These are phyloP conservation scores for Dentipellis sp. DNA, from an alignment of 768 basidiomycete species.

Conservation along the genomic window DNA sequence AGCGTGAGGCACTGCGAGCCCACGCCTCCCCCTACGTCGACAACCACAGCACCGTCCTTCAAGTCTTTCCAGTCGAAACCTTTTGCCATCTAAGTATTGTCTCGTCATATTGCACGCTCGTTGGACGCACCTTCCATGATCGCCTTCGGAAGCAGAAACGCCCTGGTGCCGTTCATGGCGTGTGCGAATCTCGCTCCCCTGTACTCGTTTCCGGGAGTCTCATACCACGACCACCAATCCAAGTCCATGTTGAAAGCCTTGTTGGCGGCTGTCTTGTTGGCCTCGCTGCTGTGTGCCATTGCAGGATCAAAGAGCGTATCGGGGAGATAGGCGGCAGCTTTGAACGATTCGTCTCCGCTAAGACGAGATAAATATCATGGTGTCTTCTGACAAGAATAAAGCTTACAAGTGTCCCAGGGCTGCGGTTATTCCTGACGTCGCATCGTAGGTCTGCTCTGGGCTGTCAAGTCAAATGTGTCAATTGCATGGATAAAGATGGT, in stretches of 20 bases:
- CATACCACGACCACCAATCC: constrained; percentile 21
- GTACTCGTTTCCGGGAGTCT: constrained; percentile 14
- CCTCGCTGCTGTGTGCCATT: constrained; percentile 19
- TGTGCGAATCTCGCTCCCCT: constrained; percentile 21
- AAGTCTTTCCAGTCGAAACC: constrained; percentile 16
- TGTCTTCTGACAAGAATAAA: not conserved
- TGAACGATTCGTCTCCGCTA: constrained; percentile 22
- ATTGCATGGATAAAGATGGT: not conserved
- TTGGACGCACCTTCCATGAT: not conserved
- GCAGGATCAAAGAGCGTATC: constrained; percentile 24
- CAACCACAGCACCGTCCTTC: constrained; percentile 38
- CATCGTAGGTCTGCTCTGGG: constrained; percentile 2
- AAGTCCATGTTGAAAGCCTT: constrained; percentile 16
- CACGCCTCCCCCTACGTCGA: constrained; percentile 35
- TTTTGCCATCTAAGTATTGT: not conserved
- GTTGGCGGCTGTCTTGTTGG: constrained; percentile 18
- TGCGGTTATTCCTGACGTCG: constrained; percentile 7
- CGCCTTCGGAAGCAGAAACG: not conserved
- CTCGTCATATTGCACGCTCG: not conserved
- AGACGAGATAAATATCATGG: not conserved
- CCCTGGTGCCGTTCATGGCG: constrained; percentile 23
- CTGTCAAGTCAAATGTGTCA: not conserved
- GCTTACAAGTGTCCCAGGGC: constrained; percentile 6
- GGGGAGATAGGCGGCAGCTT: constrained; percentile 22
- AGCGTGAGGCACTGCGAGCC: constrained; percentile 33